These are phyloP conservation scores for Schrenkiella parvula DNA, from an alignment of 345 rosid genomes.

Conservation along the genomic window DNA sequence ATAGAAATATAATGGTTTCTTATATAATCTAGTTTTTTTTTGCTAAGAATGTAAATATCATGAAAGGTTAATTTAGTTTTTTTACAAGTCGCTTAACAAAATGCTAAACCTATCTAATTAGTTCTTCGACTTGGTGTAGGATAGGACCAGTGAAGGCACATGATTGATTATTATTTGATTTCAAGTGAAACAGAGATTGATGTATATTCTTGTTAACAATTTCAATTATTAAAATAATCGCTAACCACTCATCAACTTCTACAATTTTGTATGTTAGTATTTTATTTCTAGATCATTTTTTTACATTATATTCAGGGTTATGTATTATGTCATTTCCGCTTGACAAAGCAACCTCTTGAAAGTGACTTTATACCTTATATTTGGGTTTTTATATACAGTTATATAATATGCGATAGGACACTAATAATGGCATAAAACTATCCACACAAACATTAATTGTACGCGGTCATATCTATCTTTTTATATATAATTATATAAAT, in stretches of 20 bases:
- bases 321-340: not conserved
- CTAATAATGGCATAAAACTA: not conserved
- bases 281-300: not conserved
- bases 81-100: no score
- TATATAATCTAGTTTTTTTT: no score
- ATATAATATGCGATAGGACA: slow-evolving; percentile 4
- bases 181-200: not conserved
- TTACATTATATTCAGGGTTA: not conserved
- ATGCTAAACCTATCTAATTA: no score
- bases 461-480: no score
- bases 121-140: not conserved
- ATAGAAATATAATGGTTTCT: not conserved
- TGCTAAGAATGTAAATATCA: no score
- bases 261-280: not conserved
- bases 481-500: no score
- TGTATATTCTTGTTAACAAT: not conserved
- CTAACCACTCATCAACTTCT: not conserved
- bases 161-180: not conserved
- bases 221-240: not conserved
- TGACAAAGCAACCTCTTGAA: slow-evolving; percentile 23
- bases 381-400: not conserved
- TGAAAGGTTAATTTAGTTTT: no score
- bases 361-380: slow-evolving; percentile 15
- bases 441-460: not conserved
- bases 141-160: not conserved